Percentiles rank a stretch among this genome's conserved stretches.
phyloP scores from a whole-genome alignment of 306 rosid species.

The Ammopiptanthus mongolicus region DNA sequence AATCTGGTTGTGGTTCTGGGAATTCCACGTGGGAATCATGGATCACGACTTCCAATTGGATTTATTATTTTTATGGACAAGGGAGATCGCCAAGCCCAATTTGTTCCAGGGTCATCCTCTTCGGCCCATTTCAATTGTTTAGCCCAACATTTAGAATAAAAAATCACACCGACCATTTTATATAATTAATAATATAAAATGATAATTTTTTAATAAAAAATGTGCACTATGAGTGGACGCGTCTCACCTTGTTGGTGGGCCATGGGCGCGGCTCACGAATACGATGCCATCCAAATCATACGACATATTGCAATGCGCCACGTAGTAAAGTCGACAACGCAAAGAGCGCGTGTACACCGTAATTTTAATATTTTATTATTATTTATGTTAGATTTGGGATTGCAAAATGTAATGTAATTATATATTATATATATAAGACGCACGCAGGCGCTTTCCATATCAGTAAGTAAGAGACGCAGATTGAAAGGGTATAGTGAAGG shows the following conservation, averaged over 20 bases:
- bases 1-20: slow-evolving; percentile 38
- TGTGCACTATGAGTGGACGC: too few relatives aligned
- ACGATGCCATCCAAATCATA: too few relatives aligned
- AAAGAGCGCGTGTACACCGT: not conserved
- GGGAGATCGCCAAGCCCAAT: not conserved
- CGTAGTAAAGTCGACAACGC: not conserved
- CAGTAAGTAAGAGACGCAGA: not conserved
- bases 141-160: not conserved
- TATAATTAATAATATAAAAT: too few relatives aligned
- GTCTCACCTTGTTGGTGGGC: too few relatives aligned
- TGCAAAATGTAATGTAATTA: too few relatives aligned
- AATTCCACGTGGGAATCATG: slow-evolving; percentile 37
- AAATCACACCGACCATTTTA: not conserved
- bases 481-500: not conserved
- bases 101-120: not conserved
- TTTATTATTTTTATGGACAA: too few relatives aligned
- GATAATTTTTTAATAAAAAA: too few relatives aligned
- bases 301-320: not conserved
- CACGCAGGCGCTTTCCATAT: not conserved
- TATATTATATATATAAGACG: too few relatives aligned
- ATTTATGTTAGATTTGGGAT: too few relatives aligned
- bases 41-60: not conserved
- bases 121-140: not conserved
- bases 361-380: not conserved
- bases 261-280: too few relatives aligned